phyloP scores from a whole-genome alignment of 2,329 filamentous ascomycete genomes.

The Neopestalotiopsis rosae region DNA sequence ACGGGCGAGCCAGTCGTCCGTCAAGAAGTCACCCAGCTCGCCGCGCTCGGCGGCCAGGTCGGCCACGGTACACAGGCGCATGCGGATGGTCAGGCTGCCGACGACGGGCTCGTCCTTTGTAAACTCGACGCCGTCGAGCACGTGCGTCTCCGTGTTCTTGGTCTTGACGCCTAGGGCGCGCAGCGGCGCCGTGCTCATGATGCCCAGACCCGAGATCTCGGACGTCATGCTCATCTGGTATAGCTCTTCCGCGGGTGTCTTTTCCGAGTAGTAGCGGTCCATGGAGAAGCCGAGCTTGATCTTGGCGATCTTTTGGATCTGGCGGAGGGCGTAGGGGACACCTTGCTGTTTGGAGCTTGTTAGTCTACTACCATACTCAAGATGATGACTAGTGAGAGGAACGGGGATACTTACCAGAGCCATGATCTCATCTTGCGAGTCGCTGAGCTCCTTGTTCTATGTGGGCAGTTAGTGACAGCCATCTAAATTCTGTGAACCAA shows the following conservation, averaged over 20 bases:
- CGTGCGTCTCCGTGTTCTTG: not conserved
- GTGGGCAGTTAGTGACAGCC: not conserved
- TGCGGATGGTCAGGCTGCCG: not conserved
- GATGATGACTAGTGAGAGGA: not conserved
- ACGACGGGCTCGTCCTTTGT: conserved; percentile 6
- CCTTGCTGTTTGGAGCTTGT: not conserved
- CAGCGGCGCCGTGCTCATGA: conserved; percentile 1
- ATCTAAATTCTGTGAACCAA: not conserved
- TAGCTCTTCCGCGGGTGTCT: not conserved
- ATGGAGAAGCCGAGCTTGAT: not conserved
- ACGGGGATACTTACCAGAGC: not conserved
- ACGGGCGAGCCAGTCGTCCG: not conserved
- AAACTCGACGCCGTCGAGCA: conserved; percentile 1
- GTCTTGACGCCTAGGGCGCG: not conserved
- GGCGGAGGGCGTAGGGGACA: not conserved
- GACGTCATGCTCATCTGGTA: conserved; percentile 4
- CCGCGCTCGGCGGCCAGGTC: not conserved
- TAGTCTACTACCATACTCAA: too few species aligned
- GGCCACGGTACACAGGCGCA: not conserved
- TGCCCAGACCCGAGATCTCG: conserved; percentile 2
- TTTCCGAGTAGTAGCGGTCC: not conserved
- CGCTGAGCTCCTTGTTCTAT: not conserved
- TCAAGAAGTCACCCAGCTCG: not conserved
- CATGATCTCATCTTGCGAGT: conserved; percentile 5
- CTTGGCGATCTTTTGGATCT: conserved; percentile 1